These are phyloP conservation scores for Kondoa malvinella DNA, from an alignment of 768 basidiomycete species.

Conservation along the genomic window DNA sequence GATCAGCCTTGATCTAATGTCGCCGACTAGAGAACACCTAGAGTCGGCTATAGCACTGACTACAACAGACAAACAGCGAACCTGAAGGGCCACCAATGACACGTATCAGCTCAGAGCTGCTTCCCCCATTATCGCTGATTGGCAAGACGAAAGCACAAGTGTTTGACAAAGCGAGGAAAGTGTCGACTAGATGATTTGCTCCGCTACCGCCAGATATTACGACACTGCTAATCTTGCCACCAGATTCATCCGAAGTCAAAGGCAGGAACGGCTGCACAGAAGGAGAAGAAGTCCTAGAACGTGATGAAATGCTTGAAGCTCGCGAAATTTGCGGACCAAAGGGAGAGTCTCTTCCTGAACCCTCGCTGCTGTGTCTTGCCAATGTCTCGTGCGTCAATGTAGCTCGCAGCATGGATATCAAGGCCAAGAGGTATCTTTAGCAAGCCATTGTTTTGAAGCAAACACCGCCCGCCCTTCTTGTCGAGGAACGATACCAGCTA, in stretches of 20 bases:
- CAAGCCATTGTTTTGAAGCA: too few species aligned
- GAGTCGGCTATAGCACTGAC: background rate
- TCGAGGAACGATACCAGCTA: too few species aligned
- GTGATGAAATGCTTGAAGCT: too few species aligned
- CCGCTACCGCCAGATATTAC: slow-evolving; percentile 33
- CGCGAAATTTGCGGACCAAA: too few species aligned
- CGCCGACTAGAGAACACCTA: slow-evolving; percentile 36
- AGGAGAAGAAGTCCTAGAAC: background rate
- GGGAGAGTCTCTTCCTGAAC: background rate
- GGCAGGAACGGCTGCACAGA: background rate
- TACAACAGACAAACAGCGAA: slow-evolving; percentile 34
- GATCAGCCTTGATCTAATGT: slow-evolving; percentile 73
- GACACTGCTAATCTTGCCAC: background rate
- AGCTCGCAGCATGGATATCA: background rate
- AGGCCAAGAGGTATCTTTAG: too few species aligned
- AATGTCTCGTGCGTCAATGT: background rate
- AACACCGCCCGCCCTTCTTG: too few species aligned
- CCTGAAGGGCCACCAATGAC: slow-evolving; percentile 1
- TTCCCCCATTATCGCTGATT: slow-evolving; percentile 87
- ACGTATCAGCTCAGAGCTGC: background rate
- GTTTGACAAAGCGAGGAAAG: slow-evolving; percentile 42
- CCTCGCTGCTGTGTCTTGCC: too few species aligned
- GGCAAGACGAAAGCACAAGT: slow-evolving; percentile 67
- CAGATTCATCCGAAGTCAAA: background rate
- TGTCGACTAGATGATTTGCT: slow-evolving; percentile 73